Evolutionary conservation across 108 stramenopile genomes (phyloP), one percentile per base, ranked within the genome.

Genomic region (Conticribra weissflogii): DNA sequence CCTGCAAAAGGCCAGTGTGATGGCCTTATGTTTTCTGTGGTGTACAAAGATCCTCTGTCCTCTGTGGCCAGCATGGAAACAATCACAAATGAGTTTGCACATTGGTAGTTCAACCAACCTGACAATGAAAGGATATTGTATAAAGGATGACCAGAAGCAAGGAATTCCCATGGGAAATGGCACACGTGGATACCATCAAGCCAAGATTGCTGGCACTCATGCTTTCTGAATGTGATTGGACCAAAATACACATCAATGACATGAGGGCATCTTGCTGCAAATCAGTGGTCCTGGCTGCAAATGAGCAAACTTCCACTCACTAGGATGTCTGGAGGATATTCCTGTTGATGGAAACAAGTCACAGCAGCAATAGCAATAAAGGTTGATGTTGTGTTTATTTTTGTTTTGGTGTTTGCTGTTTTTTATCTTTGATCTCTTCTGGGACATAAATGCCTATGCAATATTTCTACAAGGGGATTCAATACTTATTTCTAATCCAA

Each of bases 311-410:
- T 0, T 48, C 48, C 21, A 47, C 51, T 21, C 63, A 65, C 21
- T 65, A 53, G 7, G 63, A 65, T 65, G 63, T 30, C 53, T 65
- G 63, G 63, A 65, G 30, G 34, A 65, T 65, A 34, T 32, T 51
- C 16, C 50, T 16, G 19, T 21, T 16, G 50, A 51, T 9, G 50
- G 9, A 53, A 31, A 34, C 32, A 2, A 52, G 49, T 49, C 3
- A 14, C 9, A 3, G n/a, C 47, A 48, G 15, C n/a, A n/a, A n/a
- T n/a, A n/a, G n/a, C n/a, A n/a, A n/a, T n/a, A n/a, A n/a, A n/a
- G n/a, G n/a, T n/a, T n/a, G n/a, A n/a, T n/a, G n/a, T n/a, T n/a
- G n/a, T n/a, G n/a, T n/a, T n/a, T n/a, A n/a, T n/a, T n/a, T n/a
- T n/a, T n/a, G n/a, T n/a, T n/a, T n/a, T n/a, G n/a, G n/a, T n/a